phyloP scores from a whole-genome alignment of 176 grass and related monocot genomes.

The Alloteropsis semialata region DNA sequence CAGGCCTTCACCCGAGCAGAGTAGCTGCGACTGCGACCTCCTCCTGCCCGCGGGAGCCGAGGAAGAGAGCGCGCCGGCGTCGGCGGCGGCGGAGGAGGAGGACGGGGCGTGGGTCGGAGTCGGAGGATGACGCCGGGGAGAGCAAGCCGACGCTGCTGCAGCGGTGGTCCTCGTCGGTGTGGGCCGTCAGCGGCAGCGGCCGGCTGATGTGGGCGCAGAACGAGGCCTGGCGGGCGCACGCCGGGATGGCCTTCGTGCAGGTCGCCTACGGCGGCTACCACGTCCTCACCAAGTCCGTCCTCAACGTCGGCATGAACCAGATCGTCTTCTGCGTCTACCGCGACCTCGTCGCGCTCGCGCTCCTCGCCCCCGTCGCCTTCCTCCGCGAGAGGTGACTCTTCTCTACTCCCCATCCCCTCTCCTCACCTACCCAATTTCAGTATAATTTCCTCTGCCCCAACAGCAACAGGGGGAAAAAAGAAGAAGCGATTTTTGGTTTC shows the following conservation, averaged over 20 bases:
- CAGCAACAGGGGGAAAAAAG: no score
- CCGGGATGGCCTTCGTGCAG: constrained; percentile 80
- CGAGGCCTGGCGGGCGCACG: constrained; percentile 74
- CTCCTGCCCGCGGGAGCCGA: neutral
- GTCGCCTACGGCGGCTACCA: constrained; percentile 87
- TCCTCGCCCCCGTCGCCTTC: constrained; percentile 77
- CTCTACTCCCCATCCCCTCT: no score
- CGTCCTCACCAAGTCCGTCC: constrained; percentile 97
- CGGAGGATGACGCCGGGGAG: neutral
- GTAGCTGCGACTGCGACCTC: neutral
- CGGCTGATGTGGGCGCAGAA: constrained; percentile 45
- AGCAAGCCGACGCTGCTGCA: constrained; percentile 49
- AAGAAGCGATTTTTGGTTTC: neutral
- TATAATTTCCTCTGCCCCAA: neutral
- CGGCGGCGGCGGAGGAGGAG: no score
- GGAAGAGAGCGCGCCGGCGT: no score
- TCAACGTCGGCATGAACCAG: constrained; percentile 98
- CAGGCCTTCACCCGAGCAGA: neutral
- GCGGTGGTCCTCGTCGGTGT: constrained; percentile 70
- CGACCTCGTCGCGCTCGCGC: constrained; percentile 71
- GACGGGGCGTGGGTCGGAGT: neutral
- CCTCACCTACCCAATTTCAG: neutral
- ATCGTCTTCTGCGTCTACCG: constrained; percentile 97
- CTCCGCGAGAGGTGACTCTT: constrained; percentile 67
- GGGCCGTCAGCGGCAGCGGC: constrained; percentile 32